A percentile compares a stretch with the other conserved stretches of the same genome.
phyloP scores from a whole-genome alignment of 306 rosid species.

The Echinosophora koreensis region DNA sequence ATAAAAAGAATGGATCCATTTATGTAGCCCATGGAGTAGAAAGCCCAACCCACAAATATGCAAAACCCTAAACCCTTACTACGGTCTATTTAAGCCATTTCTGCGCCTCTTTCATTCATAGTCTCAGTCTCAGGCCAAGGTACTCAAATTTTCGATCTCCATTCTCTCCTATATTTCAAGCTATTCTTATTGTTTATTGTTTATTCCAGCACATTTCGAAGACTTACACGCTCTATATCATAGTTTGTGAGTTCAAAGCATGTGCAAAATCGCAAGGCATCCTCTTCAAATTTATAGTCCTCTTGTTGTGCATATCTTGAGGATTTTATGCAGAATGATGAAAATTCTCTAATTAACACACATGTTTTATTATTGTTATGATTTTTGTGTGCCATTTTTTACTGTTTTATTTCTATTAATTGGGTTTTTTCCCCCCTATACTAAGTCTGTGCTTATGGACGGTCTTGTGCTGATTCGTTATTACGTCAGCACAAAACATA shows the following conservation, averaged over 20 bases:
- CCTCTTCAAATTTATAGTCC: constrained; percentile 39
- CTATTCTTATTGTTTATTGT: not conserved
- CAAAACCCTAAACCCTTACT: constrained; percentile 64
- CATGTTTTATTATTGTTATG: not conserved
- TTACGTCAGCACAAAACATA: constrained; percentile 64
- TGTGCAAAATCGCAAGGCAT: constrained; percentile 70
- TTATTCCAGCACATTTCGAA: constrained; percentile 71
- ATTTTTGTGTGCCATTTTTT: not conserved
- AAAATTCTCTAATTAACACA: constrained; percentile 41
- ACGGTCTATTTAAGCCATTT: constrained; percentile 12
- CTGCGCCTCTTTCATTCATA: not conserved
- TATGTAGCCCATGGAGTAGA: not conserved
- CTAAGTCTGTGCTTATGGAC: constrained; percentile 67
- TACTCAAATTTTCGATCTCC: not conserved
- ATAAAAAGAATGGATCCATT: no score
- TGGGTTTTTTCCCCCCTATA: no score
- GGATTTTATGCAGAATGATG: constrained; percentile 57
- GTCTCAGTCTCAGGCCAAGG: constrained; percentile 21
- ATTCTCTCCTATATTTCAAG: not conserved
- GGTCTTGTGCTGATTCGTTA: constrained; percentile 65
- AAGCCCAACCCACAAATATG: constrained; percentile 40
- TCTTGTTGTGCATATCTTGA: constrained; percentile 39
- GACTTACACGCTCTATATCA: constrained; percentile 57
- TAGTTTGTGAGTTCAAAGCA: constrained; percentile 68
- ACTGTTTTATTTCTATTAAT: not conserved